Evolutionary conservation across 768 basidiomycete genomes (phyloP).

Genomic region (Panaeolus papilionaceus): DNA sequence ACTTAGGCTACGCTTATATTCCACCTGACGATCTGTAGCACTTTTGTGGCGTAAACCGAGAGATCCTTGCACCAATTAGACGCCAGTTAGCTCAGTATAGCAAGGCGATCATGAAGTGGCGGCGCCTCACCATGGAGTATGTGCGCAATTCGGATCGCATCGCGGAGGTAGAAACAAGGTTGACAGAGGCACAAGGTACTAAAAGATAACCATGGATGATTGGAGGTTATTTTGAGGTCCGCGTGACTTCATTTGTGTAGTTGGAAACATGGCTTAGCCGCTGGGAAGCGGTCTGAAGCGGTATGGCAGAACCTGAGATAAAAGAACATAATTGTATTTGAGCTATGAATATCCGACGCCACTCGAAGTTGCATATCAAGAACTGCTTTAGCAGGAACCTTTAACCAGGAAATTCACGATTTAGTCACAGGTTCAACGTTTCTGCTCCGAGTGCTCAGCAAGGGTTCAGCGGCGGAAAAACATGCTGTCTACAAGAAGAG

Average conservation of each 20-base stretch:
- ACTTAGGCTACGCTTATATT: neutral
- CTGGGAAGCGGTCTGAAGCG: neutral
- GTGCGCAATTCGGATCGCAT: conserved; percentile 6
- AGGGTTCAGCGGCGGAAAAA: neutral
- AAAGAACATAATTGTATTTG: neutral
- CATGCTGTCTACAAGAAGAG: neutral
- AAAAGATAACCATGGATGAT: neutral
- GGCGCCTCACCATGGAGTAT: neutral
- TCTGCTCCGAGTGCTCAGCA: too few relatives aligned
- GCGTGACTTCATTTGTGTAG: neutral
- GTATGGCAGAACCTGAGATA: conserved; percentile 3
- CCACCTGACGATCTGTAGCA: neutral
- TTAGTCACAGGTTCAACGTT: neutral
- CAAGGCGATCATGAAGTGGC: neutral
- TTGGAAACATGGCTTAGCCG: conserved; percentile 9
- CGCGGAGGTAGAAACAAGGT: neutral
- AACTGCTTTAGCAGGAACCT: neutral
- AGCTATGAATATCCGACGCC: conserved; percentile 2
- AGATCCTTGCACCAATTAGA: neutral
- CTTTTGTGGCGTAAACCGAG: neutral
- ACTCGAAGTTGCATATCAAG: neutral
- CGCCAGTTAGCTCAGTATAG: conserved; percentile 4
- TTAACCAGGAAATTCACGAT: neutral
- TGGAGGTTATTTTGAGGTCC: neutral
- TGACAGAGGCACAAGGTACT: conserved; percentile 9